Conservation (phyloP, 441 rosid species). For the Erysimum pusillum region DNA sequence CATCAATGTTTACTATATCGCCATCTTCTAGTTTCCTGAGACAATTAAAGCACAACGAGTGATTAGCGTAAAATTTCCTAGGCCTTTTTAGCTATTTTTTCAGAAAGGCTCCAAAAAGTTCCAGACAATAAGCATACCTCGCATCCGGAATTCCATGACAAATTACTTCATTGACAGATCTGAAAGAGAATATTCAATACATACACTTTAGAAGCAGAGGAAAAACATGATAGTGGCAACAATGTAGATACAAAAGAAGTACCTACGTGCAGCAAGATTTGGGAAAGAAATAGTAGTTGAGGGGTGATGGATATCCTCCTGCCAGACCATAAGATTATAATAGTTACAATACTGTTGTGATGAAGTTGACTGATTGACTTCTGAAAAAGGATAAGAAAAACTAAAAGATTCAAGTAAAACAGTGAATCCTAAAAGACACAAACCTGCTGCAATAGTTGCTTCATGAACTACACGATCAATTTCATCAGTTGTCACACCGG, state of each 20-base stretch:
- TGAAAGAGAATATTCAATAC: constrained; percentile 48
- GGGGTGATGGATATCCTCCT: constrained; percentile 99
- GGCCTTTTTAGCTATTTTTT: not conserved
- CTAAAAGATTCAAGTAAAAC: not conserved
- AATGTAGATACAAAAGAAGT: constrained; percentile 51
- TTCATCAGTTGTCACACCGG: constrained; percentile 96
- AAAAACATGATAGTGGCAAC: constrained; percentile 20
- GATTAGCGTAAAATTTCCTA: not conserved
- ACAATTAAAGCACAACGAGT: constrained; percentile 38
- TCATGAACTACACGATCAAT: constrained; percentile 94
- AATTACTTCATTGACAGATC: constrained; percentile 97
- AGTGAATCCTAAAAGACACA: constrained; percentile 17
- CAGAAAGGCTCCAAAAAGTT: not conserved
- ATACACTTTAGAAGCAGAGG: constrained; percentile 27
- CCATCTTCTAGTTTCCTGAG: constrained; percentile 91
- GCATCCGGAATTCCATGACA: constrained; percentile 99
- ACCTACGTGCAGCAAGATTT: constrained; percentile 99
- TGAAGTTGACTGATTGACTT: constrained; percentile 1
- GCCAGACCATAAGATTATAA: constrained; percentile 46
- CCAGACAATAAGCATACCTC: constrained; percentile 55
- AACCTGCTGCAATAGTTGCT: constrained; percentile 88
- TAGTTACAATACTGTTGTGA: constrained; percentile 1
- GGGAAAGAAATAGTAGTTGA: constrained; percentile 93
- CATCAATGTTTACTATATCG: constrained; percentile 89
- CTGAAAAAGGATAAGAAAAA: not conserved